Base-by-base conservation (phyloP, 1,139 yeast genomes). In the Blastobotrys persicus region DNA sequence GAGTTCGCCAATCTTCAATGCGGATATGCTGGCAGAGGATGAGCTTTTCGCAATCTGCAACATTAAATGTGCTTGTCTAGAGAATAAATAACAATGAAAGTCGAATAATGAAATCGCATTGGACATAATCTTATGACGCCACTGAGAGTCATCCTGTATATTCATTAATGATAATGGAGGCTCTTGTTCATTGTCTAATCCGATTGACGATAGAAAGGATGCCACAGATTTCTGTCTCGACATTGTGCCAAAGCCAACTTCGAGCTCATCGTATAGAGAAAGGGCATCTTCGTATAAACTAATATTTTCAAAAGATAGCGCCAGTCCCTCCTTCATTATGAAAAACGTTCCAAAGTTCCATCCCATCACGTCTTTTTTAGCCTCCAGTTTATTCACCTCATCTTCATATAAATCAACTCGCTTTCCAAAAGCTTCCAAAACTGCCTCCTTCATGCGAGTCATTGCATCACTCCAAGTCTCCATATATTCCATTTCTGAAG, bases 211-310 rank as follows among this genome's bases (percentile, higher is more conserved):
- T 35, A 66, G 56, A 45, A 65, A 64, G 4, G 66, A 48, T 4
- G 41, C 41, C 4, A 59, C 57, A 2, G 58, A 47, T 18, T 60
- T 57, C 17, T 59, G 58, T 11, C 55, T 52, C 3, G 59, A 54
- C 44, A 59, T 45, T 4, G 43, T 23, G 26, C 59, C 51, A 40
- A 67, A 67, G 14, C 70, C 54, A 42, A 59, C 49, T 52, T 63
- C 66, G 42, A 63, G 64, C 42, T 76, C 77, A 45, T 74, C 74
- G 54, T 78, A 79, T 7, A 75, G 70, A 2, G 63, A 63, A 39
- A 82, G 64, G 0, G 89, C 74, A 48, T 85, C 92, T 47, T 80
- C 84, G 46, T 73, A 69, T 3, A 85, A 67, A 42, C 73, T 71
- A 71, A 85, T 71, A 45, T 77, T 76, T 45, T 76, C 77, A 53